Evolutionary conservation across 2,329 filamentous ascomycete genomes (phyloP).

Genomic region (Aspergillus viridinutans): DNA sequence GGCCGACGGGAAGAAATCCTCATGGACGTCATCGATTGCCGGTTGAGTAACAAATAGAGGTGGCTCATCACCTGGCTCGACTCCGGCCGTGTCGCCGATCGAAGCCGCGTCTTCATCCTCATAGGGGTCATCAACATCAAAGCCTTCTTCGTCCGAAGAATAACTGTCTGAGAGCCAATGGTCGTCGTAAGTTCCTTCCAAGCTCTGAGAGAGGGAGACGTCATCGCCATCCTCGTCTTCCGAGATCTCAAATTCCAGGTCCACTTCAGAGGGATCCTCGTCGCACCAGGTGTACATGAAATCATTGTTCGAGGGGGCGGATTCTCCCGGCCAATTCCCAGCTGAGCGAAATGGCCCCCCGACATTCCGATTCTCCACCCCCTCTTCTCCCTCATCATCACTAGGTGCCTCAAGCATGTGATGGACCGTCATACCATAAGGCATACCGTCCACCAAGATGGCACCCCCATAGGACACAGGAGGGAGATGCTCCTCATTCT

Average conservation of each 20-base stretch:
- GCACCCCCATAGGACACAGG: slow-evolving; percentile 89
- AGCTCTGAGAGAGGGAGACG: slow-evolving; percentile 32
- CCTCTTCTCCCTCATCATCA: slow-evolving; percentile 53
- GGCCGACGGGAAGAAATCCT: slow-evolving; percentile 76
- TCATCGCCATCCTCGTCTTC: slow-evolving; percentile 51
- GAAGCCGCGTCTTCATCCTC: slow-evolving; percentile 54
- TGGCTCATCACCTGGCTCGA: slow-evolving; percentile 69
- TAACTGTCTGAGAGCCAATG: slow-evolving; percentile 44
- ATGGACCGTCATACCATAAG: slow-evolving; percentile 93
- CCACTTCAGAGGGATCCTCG: slow-evolving; percentile 35
- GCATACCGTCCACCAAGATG: slow-evolving; percentile 75
- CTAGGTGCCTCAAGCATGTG: slow-evolving; percentile 78
- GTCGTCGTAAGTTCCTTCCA: slow-evolving; percentile 38
- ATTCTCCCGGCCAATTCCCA: slow-evolving; percentile 33
- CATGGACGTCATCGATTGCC: slow-evolving; percentile 78
- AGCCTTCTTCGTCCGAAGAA: slow-evolving; percentile 51
- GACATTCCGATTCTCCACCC: slow-evolving; percentile 34
- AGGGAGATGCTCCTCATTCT: slow-evolving; percentile 77
- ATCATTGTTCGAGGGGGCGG: slow-evolving; percentile 24
- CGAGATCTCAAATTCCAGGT: slow-evolving; percentile 49
- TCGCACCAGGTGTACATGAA: slow-evolving; percentile 36
- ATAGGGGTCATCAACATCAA: slow-evolving; percentile 46
- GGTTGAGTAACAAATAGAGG: slow-evolving; percentile 85
- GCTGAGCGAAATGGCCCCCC: slow-evolving; percentile 43
- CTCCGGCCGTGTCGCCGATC: slow-evolving; percentile 71